A percentile compares a stretch with the other conserved stretches of the same genome.
These are phyloP conservation scores for Arxiozyma heterogenica DNA, from an alignment of 1,139 yeast genomes.

Conservation along the genomic window DNA sequence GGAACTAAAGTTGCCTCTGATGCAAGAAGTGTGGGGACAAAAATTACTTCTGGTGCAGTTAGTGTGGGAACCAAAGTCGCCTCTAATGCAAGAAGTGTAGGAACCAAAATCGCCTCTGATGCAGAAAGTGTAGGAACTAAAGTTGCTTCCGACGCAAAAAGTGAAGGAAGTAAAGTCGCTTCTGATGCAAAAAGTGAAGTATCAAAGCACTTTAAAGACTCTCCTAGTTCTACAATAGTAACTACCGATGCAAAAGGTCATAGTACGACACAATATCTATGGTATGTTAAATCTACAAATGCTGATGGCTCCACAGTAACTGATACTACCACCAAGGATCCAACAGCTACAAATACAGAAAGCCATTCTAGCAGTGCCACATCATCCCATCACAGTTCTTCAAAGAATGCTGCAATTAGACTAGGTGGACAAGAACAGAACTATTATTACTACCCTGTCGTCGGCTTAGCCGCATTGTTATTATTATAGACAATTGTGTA, in stretches of 20 bases:
- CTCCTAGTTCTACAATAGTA: slow-evolving; percentile 17
- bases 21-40: slow-evolving; percentile 11
- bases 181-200: slow-evolving; percentile 2
- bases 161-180: not conserved
- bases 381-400: not conserved
- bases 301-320: slow-evolving; percentile 5
- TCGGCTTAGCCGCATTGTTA: slow-evolving; percentile 3
- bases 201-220: slow-evolving; percentile 11
- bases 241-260: slow-evolving; percentile 20
- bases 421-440: not conserved
- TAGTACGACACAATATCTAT: slow-evolving; percentile 16
- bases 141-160: slow-evolving; percentile 4
- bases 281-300: slow-evolving; percentile 12
- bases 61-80: not conserved
- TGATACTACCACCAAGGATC: not conserved
- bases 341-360: not conserved
- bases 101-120: slow-evolving; percentile 4
- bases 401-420: slow-evolving; percentile 1
- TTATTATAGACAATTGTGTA: not conserved
- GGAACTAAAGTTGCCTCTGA: slow-evolving; percentile 10
- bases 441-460: not conserved
- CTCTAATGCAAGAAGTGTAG: not conserved
- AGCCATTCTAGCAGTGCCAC: slow-evolving; percentile 16
- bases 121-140: slow-evolving; percentile 3
- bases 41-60: not conserved